Evolutionary conservation across 306 rosid genomes (phyloP), one percentile per base, ranked within the genome.

Genomic region (Glycine tomentella): DNA sequence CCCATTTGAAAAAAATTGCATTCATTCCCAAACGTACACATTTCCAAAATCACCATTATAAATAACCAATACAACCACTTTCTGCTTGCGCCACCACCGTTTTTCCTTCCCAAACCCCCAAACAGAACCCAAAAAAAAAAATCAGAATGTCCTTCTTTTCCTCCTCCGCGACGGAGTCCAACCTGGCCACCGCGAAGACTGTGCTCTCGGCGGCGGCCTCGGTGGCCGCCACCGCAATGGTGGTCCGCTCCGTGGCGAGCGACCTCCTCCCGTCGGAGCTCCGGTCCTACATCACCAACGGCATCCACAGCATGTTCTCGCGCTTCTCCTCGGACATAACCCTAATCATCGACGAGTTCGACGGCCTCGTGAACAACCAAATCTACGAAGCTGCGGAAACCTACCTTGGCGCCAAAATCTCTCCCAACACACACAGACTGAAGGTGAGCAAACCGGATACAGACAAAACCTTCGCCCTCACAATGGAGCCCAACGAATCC

Each of bases 261-360:
- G 94, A 94, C 9, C 69, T 92, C 45, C 9, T 92, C n/a, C 98
- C 96, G 0, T 8, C 12, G 13, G 89, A 90, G 4, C 10, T 94
- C 55, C 84, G 56, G 0, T 78, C 78, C 20, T 82, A 73, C 64
- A 2, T 92, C 3, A 74, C 52, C 65, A 57, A 42, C 4, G 83
- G 83, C 4, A 57, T 85, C 56, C 69, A 80, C 16, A 49, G 57
- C 69, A 14, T 84, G 20, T 70, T 82, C 67, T 50, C 20, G 15
- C 84, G 87, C 4, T 89, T 87, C 89, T 91, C 97, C 4, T 57
- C 83, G 16, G 82, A 84, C 25, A 77, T 87, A 77, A 93, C 93
- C 5, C 84, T 91, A 72, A 86, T 93, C 12, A 80, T 93, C 61
- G 90, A 89, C 33, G 97, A 91, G 79, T 87, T 85, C 75, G 90